These are phyloP conservation scores for Exserohilum turcica DNA, from an alignment of 2,329 filamentous ascomycete species.

Conservation along the genomic window DNA sequence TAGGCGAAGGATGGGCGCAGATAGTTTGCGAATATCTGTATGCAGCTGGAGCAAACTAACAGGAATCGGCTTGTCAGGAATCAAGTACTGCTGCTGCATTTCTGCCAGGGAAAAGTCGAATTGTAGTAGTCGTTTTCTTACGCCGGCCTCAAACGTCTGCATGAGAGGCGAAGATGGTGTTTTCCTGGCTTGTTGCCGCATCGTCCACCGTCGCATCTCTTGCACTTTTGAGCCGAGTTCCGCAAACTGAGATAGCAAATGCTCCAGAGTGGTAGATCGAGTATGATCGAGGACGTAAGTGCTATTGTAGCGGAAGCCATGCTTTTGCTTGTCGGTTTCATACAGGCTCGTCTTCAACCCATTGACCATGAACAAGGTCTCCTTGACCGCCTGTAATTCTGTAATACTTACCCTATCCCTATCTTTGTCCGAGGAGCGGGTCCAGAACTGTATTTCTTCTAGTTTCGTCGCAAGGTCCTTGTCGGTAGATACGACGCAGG, in stretches of 20 bases:
- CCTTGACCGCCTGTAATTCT: conserved; percentile 75
- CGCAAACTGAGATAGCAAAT: conserved; percentile 54
- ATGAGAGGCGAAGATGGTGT: conserved; percentile 51
- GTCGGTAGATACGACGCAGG: conserved; percentile 39
- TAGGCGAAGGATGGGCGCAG: conserved; percentile 64
- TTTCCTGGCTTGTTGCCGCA: conserved; percentile 20
- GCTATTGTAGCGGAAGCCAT: conserved; percentile 42
- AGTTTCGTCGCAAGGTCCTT: conserved; percentile 45
- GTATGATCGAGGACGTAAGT: conserved; percentile 49
- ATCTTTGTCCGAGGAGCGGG: conserved; percentile 10
- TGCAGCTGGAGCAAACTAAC: conserved; percentile 71
- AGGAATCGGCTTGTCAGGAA: conserved; percentile 58
- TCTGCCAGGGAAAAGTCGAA: conserved; percentile 65
- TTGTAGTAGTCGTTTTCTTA: conserved; percentile 60
- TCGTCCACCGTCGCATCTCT: conserved; percentile 56
- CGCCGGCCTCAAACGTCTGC: conserved; percentile 72
- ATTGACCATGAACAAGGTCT: conserved; percentile 83
- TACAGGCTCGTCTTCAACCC: conserved; percentile 79
- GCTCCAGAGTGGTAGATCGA: conserved; percentile 39
- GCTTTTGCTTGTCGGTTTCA: conserved; percentile 37
- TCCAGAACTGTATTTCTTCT: conserved; percentile 57
- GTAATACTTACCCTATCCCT: conserved; percentile 54
- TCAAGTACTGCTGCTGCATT: conserved; percentile 66
- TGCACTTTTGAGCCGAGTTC: conserved; percentile 56
- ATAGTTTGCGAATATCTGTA: conserved; percentile 59